A percentile compares a stretch with the other conserved stretches of the same genome.
These are phyloP conservation scores for Trichoderma parareesei DNA, from an alignment of 495 filamentous ascomycete species.

Conservation along the genomic window DNA sequence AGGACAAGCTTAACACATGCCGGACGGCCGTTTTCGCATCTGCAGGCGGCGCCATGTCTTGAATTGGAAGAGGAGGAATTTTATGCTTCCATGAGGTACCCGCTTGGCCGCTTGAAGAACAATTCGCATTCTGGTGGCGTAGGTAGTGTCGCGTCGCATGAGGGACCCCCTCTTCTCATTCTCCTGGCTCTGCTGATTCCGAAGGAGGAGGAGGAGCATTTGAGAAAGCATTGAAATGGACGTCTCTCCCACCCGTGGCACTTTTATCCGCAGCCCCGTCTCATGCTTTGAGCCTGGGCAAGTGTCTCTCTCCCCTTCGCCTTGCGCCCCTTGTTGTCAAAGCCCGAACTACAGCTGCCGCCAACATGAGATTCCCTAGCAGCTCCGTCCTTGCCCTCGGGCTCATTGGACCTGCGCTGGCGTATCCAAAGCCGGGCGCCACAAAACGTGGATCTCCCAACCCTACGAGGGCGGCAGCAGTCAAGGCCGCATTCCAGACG, in stretches of 20 bases:
- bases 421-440: constrained; percentile 14
- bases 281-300: not conserved
- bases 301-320: not conserved
- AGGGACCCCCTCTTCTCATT: not conserved
- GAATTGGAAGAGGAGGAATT: not conserved
- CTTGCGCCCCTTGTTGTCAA: not conserved
- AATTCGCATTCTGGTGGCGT: not conserved
- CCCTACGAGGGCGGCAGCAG: constrained; percentile 46
- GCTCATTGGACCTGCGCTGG: constrained; percentile 15
- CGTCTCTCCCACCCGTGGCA: not conserved
- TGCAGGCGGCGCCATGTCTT: constrained; percentile 3
- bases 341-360: not conserved
- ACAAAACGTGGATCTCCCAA: constrained; percentile 16
- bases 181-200: not conserved
- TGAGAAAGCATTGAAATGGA: not conserved
- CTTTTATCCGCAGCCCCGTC: not conserved
- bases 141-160: not conserved
- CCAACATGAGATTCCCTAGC: constrained; percentile 18
- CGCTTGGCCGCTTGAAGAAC: not conserved
- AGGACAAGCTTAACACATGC: not conserved
- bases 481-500: constrained; percentile 66
- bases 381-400: constrained; percentile 18
- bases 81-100: not conserved
- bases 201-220: not conserved
- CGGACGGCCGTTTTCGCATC: not conserved